phyloP scores from a whole-genome alignment of 1,139 yeast species.

The Diutina neorugosa region DNA sequence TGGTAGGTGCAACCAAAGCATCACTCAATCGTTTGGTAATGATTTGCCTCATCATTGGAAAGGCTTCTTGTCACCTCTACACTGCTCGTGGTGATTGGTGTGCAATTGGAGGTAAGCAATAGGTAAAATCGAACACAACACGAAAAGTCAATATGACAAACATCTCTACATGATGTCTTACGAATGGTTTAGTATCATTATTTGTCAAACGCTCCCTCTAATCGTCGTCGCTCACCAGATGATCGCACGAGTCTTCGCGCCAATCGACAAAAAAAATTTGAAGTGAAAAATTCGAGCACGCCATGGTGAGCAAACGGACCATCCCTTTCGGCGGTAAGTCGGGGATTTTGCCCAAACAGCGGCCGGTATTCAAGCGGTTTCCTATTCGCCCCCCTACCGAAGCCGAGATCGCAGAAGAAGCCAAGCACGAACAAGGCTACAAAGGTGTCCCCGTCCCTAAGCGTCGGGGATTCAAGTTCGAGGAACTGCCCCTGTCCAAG shows the following conservation, averaged over 20 bases:
- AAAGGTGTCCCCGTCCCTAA: constrained; percentile 64
- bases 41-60: no score
- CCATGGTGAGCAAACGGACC: constrained; percentile 34
- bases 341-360: constrained; percentile 70
- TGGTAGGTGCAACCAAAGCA: no score
- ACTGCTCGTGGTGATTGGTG: no score
- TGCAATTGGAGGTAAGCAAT: no score
- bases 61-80: no score
- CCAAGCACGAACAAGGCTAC: constrained; percentile 49
- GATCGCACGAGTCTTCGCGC: not conserved
- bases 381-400: constrained; percentile 45
- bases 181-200: no score
- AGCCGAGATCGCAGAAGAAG: constrained; percentile 24
- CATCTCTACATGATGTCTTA: no score
- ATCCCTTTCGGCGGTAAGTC: constrained; percentile 55
- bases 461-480: constrained; percentile 34
- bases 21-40: no score
- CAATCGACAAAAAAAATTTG: not conserved
- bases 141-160: no score
- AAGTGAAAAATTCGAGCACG: not conserved
- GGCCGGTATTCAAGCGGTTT: constrained; percentile 50
- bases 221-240: not conserved
- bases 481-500: constrained; percentile 33
- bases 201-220: no score
- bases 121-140: no score